These are phyloP conservation scores for Fusarium compactum DNA, from an alignment of 2,329 filamentous ascomycete species.

Conservation along the genomic window DNA sequence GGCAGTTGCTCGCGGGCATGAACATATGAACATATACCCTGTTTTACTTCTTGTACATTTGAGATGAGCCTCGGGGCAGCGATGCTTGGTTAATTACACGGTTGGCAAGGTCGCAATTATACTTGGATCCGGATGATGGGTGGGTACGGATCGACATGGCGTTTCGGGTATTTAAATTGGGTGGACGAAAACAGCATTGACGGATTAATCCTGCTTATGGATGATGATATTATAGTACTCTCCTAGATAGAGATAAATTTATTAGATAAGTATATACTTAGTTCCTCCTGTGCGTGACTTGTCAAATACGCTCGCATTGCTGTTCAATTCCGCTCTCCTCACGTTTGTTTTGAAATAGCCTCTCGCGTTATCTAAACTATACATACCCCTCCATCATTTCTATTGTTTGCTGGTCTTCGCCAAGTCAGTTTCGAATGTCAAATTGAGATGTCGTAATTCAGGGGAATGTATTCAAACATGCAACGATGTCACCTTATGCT, in stretches of 20 bases:
- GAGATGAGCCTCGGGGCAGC: slow-evolving; percentile 39
- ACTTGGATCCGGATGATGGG: slow-evolving; percentile 38
- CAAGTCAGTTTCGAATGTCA: background rate
- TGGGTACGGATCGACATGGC: slow-evolving; percentile 38
- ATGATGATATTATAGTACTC: slow-evolving; percentile 44
- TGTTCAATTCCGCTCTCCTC: background rate
- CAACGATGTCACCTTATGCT: background rate
- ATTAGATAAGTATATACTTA: slow-evolving; percentile 20
- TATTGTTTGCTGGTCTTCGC: background rate
- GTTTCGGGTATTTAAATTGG: slow-evolving; percentile 39
- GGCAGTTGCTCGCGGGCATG: slow-evolving; percentile 8
- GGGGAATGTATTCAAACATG: background rate
- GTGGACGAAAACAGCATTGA: slow-evolving; percentile 46
- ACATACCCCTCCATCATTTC: background rate
- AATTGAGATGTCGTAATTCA: background rate
- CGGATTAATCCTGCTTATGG: slow-evolving; percentile 40
- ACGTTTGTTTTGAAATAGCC: background rate
- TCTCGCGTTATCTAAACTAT: background rate
- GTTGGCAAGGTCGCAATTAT: slow-evolving; percentile 25
- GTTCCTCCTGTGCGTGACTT: background rate
- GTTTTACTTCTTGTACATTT: slow-evolving; percentile 43
- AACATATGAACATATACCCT: slow-evolving; percentile 45
- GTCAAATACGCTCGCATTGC: background rate
- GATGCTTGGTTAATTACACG: slow-evolving; percentile 33
- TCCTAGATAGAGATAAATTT: slow-evolving; percentile 40